Conservation (phyloP, 306 rosid species). For the Prunus salicina region DNA sequence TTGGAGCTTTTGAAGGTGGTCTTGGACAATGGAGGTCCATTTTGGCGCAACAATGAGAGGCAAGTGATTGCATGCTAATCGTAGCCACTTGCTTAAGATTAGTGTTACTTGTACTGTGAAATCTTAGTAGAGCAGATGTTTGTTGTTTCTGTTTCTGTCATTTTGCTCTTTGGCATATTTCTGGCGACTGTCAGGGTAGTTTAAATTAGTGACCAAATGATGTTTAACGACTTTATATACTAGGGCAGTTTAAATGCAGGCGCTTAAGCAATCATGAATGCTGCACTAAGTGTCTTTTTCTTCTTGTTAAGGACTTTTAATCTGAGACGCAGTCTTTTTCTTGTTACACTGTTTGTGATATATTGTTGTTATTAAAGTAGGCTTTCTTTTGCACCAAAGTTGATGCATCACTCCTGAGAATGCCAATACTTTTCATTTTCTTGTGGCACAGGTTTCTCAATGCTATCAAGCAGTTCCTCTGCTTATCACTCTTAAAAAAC, state of each 20-base stretch:
- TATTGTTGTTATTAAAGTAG: neutral
- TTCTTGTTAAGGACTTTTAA: neutral
- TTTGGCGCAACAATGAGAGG: constrained; percentile 92
- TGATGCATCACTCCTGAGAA: constrained; percentile 20
- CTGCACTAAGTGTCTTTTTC: neutral
- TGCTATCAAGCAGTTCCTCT: constrained; percentile 88
- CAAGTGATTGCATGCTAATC: constrained; percentile 33
- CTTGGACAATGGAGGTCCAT: constrained; percentile 71
- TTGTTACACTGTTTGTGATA: neutral
- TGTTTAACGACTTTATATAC: neutral
- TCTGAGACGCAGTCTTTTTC: neutral
- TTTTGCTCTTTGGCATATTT: neutral
- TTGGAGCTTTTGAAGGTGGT: constrained; percentile 96
- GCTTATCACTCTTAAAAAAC: constrained; percentile 91
- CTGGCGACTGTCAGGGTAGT: neutral
- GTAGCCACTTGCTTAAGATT: constrained; percentile 1
- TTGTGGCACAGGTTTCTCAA: constrained; percentile 69
- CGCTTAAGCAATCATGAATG: neutral
- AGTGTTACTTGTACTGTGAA: neutral
- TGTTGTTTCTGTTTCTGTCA: neutral
- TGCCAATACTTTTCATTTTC: constrained; percentile 32
- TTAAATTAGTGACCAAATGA: neutral
- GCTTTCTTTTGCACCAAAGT: constrained; percentile 1
- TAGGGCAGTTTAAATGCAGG: neutral
- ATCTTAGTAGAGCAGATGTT: neutral